Evolutionary conservation across 225 moss, liverwort and hornwort species (phyloP).

Genomic region (Neckera pumila): DNA sequence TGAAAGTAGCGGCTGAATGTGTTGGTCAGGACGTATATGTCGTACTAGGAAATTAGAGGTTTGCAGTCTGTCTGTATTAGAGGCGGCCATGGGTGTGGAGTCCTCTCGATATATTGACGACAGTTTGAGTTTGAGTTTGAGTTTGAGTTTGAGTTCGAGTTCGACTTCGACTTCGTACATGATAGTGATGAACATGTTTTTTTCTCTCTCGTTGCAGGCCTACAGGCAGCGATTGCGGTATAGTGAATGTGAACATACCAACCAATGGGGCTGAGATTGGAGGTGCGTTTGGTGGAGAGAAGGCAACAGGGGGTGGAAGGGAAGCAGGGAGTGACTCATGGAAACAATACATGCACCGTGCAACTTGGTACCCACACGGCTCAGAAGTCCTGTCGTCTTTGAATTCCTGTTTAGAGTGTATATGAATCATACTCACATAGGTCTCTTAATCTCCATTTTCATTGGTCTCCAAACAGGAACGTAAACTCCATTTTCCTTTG

Average conservation of each 20-base stretch:
- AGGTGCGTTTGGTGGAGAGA: slow-evolving; percentile 90
- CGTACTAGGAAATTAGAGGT: not conserved
- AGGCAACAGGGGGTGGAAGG: slow-evolving; percentile 88
- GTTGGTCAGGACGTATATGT: no score
- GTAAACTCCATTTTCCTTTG: not conserved
- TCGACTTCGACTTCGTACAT: not conserved
- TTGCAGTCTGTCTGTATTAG: not conserved
- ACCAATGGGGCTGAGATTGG: slow-evolving; percentile 97
- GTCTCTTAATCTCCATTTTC: not conserved
- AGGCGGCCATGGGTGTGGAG: not conserved
- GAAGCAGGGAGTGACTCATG: slow-evolving; percentile 95
- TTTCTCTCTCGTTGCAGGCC: slow-evolving; percentile 29
- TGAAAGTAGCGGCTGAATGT: no score
- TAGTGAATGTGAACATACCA: slow-evolving; percentile 85
- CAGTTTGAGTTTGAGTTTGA: not conserved
- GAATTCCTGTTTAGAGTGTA: not conserved
- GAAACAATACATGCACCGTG: slow-evolving; percentile 93
- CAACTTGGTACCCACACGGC: slow-evolving; percentile 51
- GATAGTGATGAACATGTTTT: not conserved
- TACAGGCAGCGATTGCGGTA: slow-evolving; percentile 87
- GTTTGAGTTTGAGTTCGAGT: not conserved
- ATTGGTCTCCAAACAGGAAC: not conserved
- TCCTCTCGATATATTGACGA: not conserved
- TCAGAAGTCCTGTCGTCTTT: not conserved
- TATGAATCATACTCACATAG: not conserved